These are phyloP conservation scores for Gossypium turneri DNA, from an alignment of 345 rosid species.

Conservation along the genomic window DNA sequence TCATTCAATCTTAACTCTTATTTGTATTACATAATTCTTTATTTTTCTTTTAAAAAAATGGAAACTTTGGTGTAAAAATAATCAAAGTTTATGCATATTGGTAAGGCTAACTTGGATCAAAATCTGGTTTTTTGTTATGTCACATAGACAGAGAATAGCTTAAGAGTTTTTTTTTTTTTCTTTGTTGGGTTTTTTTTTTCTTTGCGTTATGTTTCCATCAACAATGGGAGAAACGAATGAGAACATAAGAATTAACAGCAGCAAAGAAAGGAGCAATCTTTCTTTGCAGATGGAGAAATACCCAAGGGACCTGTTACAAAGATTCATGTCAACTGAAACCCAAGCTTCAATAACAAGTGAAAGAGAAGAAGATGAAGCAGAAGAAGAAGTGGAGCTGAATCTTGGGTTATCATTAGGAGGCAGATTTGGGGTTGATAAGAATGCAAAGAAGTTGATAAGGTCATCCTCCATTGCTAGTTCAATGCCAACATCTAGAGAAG, in stretches of 20 bases:
- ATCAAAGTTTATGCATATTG: constrained; percentile 24
- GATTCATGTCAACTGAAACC: constrained; percentile 44
- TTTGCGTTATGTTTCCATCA: neutral
- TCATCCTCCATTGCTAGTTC: constrained; percentile 75
- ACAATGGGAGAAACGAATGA: constrained; percentile 56
- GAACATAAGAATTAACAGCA: constrained; percentile 36
- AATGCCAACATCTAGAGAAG: constrained; percentile 32
- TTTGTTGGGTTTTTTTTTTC: constrained; percentile 1
- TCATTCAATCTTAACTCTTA: neutral
- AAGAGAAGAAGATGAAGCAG: constrained; percentile 22
- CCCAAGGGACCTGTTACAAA: constrained; percentile 80
- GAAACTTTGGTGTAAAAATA: neutral
- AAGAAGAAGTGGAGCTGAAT: constrained; percentile 61
- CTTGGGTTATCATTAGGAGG: constrained; percentile 90
- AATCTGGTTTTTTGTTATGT: constrained; percentile 9
- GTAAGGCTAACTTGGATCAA: constrained; percentile 31
- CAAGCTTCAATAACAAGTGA: neutral
- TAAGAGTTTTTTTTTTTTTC: neutral
- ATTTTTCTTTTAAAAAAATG: neutral
- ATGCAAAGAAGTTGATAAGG: constrained; percentile 48
- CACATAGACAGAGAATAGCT: constrained; percentile 8
- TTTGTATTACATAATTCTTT: neutral
- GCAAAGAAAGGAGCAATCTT: constrained; percentile 39
- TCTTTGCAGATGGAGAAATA: constrained; percentile 53
- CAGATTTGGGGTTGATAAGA: constrained; percentile 78